Conservation (phyloP, 306 rosid species). For the Purshia tridentata region DNA sequence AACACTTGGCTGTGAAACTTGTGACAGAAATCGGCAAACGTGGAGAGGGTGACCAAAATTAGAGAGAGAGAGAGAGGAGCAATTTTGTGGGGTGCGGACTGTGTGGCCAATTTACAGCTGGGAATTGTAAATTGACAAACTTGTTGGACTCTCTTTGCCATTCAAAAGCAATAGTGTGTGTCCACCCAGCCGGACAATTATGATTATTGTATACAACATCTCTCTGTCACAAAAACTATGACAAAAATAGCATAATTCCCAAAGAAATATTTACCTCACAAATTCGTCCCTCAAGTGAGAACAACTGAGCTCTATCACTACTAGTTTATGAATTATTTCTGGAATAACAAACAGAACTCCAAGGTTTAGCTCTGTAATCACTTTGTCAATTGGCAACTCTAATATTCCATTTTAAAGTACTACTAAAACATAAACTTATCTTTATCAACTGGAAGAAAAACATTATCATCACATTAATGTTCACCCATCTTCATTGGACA, state of each 20-base stretch:
- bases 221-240: no score
- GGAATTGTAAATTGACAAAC: background rate
- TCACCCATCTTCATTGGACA: background rate
- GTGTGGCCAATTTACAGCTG: background rate
- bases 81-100: background rate
- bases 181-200: no score
- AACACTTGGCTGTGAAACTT: background rate
- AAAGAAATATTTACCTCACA: no score
- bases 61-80: background rate
- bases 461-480: background rate
- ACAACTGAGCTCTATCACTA: no score
- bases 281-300: no score
- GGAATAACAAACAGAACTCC: no score
- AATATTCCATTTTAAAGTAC: no score
- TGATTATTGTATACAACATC: no score
- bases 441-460: background rate
- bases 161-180: background rate
- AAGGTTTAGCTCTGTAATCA: no score
- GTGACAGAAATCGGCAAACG: background rate
- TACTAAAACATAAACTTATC: background rate
- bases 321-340: no score
- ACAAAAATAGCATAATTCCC: no score
- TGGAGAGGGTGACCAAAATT: background rate
- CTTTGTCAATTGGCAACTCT: no score
- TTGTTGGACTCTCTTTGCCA: background rate